Evolutionary conservation across 2,329 filamentous ascomycete species (phyloP), one percentile per base, ranked within the genome.

Genomic region (Aspergillus brunneoviolaceus): DNA sequence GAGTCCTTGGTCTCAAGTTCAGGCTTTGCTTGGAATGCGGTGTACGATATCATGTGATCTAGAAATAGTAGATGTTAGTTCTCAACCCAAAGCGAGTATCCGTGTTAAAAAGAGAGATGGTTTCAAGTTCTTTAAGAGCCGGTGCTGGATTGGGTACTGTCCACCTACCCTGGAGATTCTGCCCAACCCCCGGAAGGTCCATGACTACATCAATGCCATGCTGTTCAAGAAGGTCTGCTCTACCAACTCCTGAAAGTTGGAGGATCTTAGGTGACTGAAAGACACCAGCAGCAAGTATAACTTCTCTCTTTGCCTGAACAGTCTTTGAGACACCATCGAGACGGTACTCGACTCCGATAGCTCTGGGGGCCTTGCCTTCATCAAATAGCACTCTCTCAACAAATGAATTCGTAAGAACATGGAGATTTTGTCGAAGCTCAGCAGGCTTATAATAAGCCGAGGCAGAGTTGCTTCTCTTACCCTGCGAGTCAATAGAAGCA

Each of bases 241-340:
- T 69, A 0, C 82, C 82, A 25, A 84, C 76, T 4, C 82, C 82
- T 35, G 80, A 82, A 11, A 81, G 71, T 63, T 82, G 78, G 2
- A 84, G 74, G 11, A 84, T 72, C 57, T 82, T 76, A 2, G 70
- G 21, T 74, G 80, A 16, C 75, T 81, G 63, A 25, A 57, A 45
- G 25, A 23, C 55, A 4, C 55, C 48, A 57, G 55, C 55, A 19
- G 55, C 48, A 31, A 57, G 48, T 51, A 57, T 47, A 45, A 57
- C 55, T 57, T 57, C 55, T 21, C 23, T 51, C 48, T 39, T 57
- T 51, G 55, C 48, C 14, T 51, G 55, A 51, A 57, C 48, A 51
- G 33, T 51, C 48, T 51, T 57, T 51, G 55, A 57, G 33, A 27
- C 31, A 27, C 48, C 31, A 42, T 57, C 55, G 48, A n/a, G 11